Percentiles rank a stretch among this genome's conserved stretches.
Conservation (phyloP, 192 early-diverging fungal species). For the Coemansia sp. region DNA sequence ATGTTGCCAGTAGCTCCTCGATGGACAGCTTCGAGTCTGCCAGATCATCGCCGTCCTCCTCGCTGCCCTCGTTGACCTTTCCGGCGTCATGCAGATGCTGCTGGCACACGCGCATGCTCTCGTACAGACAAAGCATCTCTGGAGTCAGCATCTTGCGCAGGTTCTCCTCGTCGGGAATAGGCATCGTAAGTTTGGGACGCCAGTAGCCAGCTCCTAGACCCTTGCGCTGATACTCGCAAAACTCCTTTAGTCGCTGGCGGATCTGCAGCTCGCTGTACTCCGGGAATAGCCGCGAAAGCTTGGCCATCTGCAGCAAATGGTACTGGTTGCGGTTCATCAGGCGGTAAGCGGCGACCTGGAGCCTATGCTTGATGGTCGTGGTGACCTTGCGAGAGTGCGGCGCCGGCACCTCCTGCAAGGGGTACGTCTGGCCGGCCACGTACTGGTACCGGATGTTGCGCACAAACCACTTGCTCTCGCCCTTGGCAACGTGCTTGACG, state of each 20-base stretch:
- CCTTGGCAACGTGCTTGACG: constrained; percentile 74
- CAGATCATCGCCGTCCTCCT: constrained; percentile 66
- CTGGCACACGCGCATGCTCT: constrained; percentile 91
- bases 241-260: constrained; percentile 92
- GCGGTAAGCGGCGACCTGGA: constrained; percentile 86
- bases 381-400: constrained; percentile 93
- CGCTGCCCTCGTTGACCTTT: constrained; percentile 63
- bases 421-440: constrained; percentile 89
- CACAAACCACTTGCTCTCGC: constrained; percentile 79
- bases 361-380: constrained; percentile 75
- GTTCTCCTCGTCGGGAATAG: constrained; percentile 81
- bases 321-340: constrained; percentile 80
- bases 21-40: constrained; percentile 72
- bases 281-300: constrained; percentile 78
- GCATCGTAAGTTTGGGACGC: constrained; percentile 72
- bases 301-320: constrained; percentile 69
- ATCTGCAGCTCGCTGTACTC: constrained; percentile 83
- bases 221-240: constrained; percentile 89
- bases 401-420: constrained; percentile 88
- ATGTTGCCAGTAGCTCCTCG: constrained; percentile 91
- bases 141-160: constrained; percentile 89
- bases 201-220: constrained; percentile 85
- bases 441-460: constrained; percentile 80
- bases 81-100: constrained; percentile 88
- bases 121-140: constrained; percentile 91